These are phyloP conservation scores for Lizonia empirigonia DNA, from an alignment of 2,329 filamentous ascomycete species.

Conservation along the genomic window DNA sequence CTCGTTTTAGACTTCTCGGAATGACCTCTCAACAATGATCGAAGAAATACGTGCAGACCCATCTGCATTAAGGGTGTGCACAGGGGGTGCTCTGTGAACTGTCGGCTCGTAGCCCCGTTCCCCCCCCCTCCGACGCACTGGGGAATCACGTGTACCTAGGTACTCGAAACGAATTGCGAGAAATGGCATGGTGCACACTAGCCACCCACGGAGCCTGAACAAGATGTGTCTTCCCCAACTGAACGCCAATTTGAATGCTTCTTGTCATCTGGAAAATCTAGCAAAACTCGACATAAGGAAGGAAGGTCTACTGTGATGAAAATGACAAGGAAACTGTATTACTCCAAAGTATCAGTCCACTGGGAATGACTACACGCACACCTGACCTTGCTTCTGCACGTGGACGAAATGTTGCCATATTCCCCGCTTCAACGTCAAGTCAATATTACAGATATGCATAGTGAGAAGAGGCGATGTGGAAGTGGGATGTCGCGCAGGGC, in stretches of 20 bases:
- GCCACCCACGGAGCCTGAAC: background rate
- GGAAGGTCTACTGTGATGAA: too few species aligned
- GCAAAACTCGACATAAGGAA: too few species aligned
- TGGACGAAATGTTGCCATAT: too few species aligned
- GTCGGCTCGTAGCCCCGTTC: background rate
- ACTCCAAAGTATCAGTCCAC: too few species aligned
- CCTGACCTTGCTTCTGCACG: too few species aligned
- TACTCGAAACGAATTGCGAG: slow-evolving; percentile 15
- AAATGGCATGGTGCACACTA: background rate
- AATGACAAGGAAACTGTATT: too few species aligned
- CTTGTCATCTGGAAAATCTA: background rate
- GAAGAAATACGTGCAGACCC: background rate
- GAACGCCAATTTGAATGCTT: background rate
- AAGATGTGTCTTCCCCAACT: background rate
- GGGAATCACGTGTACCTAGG: slow-evolving; percentile 2
- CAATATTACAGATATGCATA: too few species aligned
- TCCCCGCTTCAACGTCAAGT: too few species aligned
- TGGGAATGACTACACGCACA: too few species aligned
- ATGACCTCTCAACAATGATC: background rate
- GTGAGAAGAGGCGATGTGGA: too few species aligned
- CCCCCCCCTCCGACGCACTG: background rate
- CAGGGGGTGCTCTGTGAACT: background rate
- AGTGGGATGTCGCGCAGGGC: too few species aligned
- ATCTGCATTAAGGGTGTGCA: too few species aligned
- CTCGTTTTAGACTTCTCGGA: background rate